phyloP scores from a whole-genome alignment of 2,329 filamentous ascomycete genomes.

The Ophiostoma angusticollis region DNA sequence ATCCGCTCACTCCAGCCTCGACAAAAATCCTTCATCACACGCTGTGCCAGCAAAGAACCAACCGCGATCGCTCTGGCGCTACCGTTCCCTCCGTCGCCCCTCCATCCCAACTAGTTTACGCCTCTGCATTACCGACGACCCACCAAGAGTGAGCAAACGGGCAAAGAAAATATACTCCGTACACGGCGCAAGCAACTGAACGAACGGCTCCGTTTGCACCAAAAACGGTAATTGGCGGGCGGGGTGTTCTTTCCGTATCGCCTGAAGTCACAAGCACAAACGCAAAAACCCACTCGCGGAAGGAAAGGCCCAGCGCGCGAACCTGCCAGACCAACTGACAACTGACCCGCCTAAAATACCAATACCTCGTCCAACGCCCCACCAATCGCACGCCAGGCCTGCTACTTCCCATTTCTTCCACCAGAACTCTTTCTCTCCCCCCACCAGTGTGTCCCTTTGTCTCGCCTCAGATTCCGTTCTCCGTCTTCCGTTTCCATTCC shows the following conservation, averaged over 20 bases:
- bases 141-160: too few relatives aligned
- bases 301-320: too few relatives aligned
- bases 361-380: too few relatives aligned
- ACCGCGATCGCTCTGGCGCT: constrained; percentile 2
- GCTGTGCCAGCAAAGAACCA: neutral
- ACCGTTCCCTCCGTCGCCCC: constrained; percentile 6
- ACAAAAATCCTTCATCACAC: constrained; percentile 7
- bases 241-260: neutral
- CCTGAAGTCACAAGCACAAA: too few relatives aligned
- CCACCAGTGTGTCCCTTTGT: neutral
- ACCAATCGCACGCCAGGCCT: neutral
- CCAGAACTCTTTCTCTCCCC: neutral
- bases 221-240: neutral
- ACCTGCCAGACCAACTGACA: too few relatives aligned
- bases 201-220: too few relatives aligned
- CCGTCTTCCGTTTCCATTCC: constrained; percentile 4
- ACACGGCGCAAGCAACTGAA: too few relatives aligned
- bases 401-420: too few relatives aligned
- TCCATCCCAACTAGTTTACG: constrained; percentile 8
- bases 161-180: neutral
- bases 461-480: constrained; percentile 6
- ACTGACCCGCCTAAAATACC: too few relatives aligned
- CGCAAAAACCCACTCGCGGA: too few relatives aligned
- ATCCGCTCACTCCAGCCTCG: neutral
- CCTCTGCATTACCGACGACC: constrained; percentile 12